Percentiles rank a stretch among this genome's conserved stretches.
phyloP scores from a whole-genome alignment of 2,329 filamentous ascomycete species.

The Pseudogymnoascus sp. region DNA sequence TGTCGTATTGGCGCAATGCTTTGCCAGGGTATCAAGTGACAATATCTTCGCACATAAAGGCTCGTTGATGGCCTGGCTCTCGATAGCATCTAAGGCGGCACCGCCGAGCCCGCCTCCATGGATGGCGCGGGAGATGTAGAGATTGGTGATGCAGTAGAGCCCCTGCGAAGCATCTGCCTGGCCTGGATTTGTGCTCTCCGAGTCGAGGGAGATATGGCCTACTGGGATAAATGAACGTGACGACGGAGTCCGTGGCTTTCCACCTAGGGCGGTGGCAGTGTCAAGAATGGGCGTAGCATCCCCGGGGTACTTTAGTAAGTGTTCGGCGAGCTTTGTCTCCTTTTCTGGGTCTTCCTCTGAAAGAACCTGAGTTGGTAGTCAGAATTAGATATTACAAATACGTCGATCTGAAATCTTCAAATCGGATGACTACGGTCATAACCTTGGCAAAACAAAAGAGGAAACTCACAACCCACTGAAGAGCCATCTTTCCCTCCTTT shows the following conservation, averaged over 20 bases:
- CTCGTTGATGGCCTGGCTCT: constrained; percentile 18
- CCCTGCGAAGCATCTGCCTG: constrained; percentile 13
- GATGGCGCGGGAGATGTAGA: constrained; percentile 23
- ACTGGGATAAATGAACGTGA: constrained; percentile 19
- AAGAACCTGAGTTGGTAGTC: constrained; percentile 15
- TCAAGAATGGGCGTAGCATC: constrained; percentile 19
- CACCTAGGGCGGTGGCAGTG: constrained; percentile 17
- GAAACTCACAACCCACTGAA: constrained; percentile 22
- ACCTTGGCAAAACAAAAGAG: not conserved
- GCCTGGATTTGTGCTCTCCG: constrained; percentile 11
- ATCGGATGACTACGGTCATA: not conserved
- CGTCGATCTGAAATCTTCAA: not conserved
- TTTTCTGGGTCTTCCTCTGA: constrained; percentile 15
- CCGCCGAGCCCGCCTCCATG: constrained; percentile 21
- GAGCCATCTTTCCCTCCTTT: constrained; percentile 16
- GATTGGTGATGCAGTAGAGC: constrained; percentile 20
- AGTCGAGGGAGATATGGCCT: constrained; percentile 23
- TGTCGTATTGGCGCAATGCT: not conserved
- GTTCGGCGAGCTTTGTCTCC: constrained; percentile 17
- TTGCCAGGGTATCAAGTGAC: constrained; percentile 17
- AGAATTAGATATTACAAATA: constrained; percentile 10
- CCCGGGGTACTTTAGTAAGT: constrained; percentile 16
- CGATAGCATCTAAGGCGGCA: constrained; percentile 20
- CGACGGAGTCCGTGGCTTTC: constrained; percentile 16
- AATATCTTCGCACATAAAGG: constrained; percentile 21